Conservation (phyloP, 2,329 filamentous ascomycete species). For the Dryadomyces sulphureus region DNA sequence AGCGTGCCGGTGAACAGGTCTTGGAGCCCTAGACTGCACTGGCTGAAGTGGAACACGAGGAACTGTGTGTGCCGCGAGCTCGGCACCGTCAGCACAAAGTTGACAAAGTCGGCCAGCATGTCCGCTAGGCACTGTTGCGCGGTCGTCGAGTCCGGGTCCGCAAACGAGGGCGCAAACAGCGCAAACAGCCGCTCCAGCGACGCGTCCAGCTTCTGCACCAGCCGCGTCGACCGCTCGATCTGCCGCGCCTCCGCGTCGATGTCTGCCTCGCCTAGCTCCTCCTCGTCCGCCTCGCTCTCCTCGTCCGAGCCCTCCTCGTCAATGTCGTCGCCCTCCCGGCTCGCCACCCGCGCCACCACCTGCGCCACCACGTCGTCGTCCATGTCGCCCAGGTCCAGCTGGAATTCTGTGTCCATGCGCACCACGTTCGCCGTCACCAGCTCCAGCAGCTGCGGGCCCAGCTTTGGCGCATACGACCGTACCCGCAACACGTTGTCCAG, state of each 20-base stretch:
- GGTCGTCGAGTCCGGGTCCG: slow-evolving; percentile 49
- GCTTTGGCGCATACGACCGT: slow-evolving; percentile 60
- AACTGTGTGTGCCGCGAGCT: slow-evolving; percentile 91
- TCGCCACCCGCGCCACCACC: slow-evolving; percentile 42
- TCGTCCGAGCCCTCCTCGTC: not conserved
- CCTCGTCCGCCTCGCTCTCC: slow-evolving; percentile 36
- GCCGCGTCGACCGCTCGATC: slow-evolving; percentile 60
- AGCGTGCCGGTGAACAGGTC: slow-evolving; percentile 73
- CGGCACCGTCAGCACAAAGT: slow-evolving; percentile 78
- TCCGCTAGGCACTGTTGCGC: slow-evolving; percentile 63
- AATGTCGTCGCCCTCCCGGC: slow-evolving; percentile 1
- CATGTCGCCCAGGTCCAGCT: slow-evolving; percentile 81
- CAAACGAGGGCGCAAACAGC: slow-evolving; percentile 63
- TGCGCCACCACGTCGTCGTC: slow-evolving; percentile 76
- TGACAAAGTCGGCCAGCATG: slow-evolving; percentile 72
- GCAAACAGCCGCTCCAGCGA: slow-evolving; percentile 80
- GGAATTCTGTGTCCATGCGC: slow-evolving; percentile 90
- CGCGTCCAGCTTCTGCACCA: slow-evolving; percentile 80
- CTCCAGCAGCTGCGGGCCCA: slow-evolving; percentile 68
- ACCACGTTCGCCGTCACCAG: slow-evolving; percentile 76
- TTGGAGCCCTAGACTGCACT: slow-evolving; percentile 62
- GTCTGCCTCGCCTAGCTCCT: slow-evolving; percentile 59
- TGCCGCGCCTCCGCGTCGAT: slow-evolving; percentile 47
- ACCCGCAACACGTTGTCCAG: slow-evolving; percentile 71
- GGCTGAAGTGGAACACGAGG: slow-evolving; percentile 87